Base-by-base conservation (phyloP, 2,329 filamentous ascomycete genomes). In the Pezicula rhizophila region DNA sequence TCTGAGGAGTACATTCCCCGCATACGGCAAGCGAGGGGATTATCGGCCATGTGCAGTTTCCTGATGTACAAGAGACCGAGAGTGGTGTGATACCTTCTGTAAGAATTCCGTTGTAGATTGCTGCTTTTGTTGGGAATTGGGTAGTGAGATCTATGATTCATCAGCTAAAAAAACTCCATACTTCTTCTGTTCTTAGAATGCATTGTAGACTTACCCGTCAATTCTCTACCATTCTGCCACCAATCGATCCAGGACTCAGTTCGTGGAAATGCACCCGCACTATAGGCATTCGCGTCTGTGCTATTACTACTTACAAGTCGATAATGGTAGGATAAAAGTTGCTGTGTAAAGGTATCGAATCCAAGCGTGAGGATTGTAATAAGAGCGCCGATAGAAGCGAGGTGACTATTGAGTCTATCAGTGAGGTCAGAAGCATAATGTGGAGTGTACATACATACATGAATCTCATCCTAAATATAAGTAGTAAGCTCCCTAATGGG, bases 291-390 rank as follows among this genome's bases (percentile, higher is more conserved):
- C 8, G 33, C 5, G 15, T 14, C 33, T 15, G 15, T 35, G 12
- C 15, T 15, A 7, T 12, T 35, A 15, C 33, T 35, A 35, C 11
- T 15, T 14, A 35, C 33, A 35, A 35, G 33, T 35, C 33, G 33
- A 35, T 35, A 35, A 14, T 35, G 33, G 33, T 14, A 14, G 15
- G 33, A 35, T 23, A 42, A 15, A 8, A 42, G 14, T n/a, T 42
- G 18, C n/a, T 42, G 40, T 28, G 40, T 26, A 15, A 42, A 42
- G 5, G n/a, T 42, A 42, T 42, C 40, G n/a, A 42, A 42, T 26
- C 18, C 40, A 11, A 42, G 23, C 10, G 40, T 23, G 20, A 20
- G 18, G 15, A 42, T 18, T 28, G 40, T 42, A n/a, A 42, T 14
- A 23, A 28, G 8, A 23, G 40, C 40, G 10, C 40, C 40, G n/a